These are phyloP conservation scores for Penicillium diatomitis DNA, from an alignment of 495 filamentous ascomycete genomes.

Conservation along the genomic window DNA sequence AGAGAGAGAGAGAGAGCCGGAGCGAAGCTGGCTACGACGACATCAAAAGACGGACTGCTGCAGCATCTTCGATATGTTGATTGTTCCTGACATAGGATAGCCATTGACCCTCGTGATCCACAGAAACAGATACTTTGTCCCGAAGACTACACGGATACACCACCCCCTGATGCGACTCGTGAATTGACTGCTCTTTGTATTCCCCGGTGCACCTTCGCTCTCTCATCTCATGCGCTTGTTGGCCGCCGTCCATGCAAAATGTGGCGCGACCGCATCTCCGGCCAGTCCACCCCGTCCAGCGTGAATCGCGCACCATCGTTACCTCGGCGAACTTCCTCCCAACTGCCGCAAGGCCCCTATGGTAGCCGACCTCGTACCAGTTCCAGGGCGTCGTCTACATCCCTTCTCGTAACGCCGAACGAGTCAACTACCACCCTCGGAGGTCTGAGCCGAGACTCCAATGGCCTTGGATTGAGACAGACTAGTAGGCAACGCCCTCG, in stretches of 20 bases:
- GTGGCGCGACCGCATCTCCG: constrained; percentile 84
- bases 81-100: too few species aligned
- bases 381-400: constrained; percentile 58
- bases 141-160: too few species aligned
- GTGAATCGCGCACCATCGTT: constrained; percentile 65
- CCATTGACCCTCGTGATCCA: too few species aligned
- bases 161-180: too few species aligned
- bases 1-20: too few species aligned
- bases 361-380: constrained; percentile 48
- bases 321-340: constrained; percentile 50
- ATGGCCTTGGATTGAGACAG: constrained; percentile 58
- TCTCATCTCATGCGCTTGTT: constrained; percentile 2
- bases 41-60: too few species aligned
- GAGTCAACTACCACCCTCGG: constrained; percentile 68
- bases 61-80: too few species aligned
- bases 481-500: constrained; percentile 33
- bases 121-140: too few species aligned
- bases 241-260: constrained; percentile 33
- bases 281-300: constrained; percentile 55
- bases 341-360: constrained; percentile 28
- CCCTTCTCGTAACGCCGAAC: constrained; percentile 52
- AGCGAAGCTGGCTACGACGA: too few species aligned
- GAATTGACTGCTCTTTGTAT: too few species aligned
- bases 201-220: too few species aligned
- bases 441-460: constrained; percentile 47